Evolutionary conservation across 257 asterid genomes (phyloP), one percentile per base, ranked within the genome.

Genomic region (Jacaranda copaia): DNA sequence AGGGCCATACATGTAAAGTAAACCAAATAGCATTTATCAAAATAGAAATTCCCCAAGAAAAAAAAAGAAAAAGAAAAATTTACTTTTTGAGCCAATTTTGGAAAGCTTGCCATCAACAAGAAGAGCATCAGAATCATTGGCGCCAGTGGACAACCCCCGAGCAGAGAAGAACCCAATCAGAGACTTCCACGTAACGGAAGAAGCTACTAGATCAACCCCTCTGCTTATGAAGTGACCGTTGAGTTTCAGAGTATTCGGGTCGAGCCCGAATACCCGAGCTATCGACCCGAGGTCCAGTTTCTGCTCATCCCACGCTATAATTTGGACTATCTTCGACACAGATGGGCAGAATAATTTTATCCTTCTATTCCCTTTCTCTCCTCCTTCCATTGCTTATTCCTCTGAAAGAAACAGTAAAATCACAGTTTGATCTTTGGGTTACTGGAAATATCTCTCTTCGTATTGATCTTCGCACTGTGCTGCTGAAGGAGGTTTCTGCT

Each of bases 141-240:
- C 85, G 72, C 94, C 97, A 68, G 97, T 87, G 72, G 97, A 79
- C 49, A 92, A 63, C 9, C 92, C 90, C 68, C 92, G 88, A 63
- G 93, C 77, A 42, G 95, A 85, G 87, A 92, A 94, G 88, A 87
- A 94, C 0, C 94, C 81, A 67, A 94, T 82, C 8, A 94, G 94
- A 39, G 98, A 92, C 77, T 79, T 86, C 98, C 98, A 94, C 48
- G 98, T 92, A 45, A 94, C 90, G n/a, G 98, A 90, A 8, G 91
- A 89, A 10, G 98, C 97, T 6, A 92, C 32, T 53, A 89, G 79
- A 80, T 90, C 96, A 19, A 77, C 77, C 5, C 98, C 98, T 89
- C 98, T 87, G 67, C 92, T 88, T 25, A 94, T 84, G 59, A 87
- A 94, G 95, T 94, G 93, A 46, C 95, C 95, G 65, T 94, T 94